Evolutionary conservation across 192 early-diverging fungal species (phyloP), one percentile per base, ranked within the genome.

Genomic region (Coemansia sp.): DNA sequence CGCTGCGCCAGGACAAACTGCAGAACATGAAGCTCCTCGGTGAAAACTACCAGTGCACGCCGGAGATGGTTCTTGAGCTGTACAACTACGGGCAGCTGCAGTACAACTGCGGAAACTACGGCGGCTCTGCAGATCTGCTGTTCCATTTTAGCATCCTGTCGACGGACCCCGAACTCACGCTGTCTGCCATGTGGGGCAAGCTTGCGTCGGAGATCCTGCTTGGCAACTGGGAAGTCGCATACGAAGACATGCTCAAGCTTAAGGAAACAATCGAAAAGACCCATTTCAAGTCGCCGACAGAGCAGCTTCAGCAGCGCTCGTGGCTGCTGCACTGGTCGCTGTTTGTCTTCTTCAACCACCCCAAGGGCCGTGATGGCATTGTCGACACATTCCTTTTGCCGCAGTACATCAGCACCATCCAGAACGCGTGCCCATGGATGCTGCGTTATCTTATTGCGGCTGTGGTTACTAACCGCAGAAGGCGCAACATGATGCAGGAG

Each of bases 311-410:
- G 75, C 93, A 95, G 80, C 91, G 95, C 62, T 88, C 90, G 55
- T 96, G 94, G 92, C 84, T 98, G 60, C 86, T 98, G 75, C 96
- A 98, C 87, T 97, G 95, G 95, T 92, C 94, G 30, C 87, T 98
- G 64, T 98, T 98, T 84, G 95, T 98, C 45, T 98, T 95, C 86
- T 98, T 98, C 85, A 97, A 97, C 86, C 97, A 98, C 82, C 92
- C 95, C 61, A 93, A 93, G 82, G 94, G 97, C 36, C 92, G 93
- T 52, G 96, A 98, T 83, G 93, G 87, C 68, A 91, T 98, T 65
- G 87, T 95, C 49, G 97, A 98, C 78, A 87, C 96, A 72, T 95
- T 97, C 85, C 86, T 98, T 76, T 85, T 88, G 67, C 90, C 94
- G 59, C 86, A 87, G 66, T 98, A 99, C 84, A 89, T 96, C 79